Conservation (phyloP, 1,139 yeast species). For the Suhomyces yuchorum region DNA sequence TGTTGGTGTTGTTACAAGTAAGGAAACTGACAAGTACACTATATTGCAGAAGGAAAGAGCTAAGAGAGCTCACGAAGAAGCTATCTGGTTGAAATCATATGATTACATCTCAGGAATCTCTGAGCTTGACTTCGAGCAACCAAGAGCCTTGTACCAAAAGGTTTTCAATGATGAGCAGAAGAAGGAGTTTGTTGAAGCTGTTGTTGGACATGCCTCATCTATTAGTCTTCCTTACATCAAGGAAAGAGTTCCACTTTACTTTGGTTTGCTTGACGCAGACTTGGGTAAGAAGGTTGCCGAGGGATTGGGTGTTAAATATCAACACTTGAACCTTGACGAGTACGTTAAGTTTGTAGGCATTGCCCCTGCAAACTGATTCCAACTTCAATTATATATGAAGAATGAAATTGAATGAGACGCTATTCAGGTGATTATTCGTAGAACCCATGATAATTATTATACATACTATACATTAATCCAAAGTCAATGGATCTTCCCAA, state of each 20-base stretch:
- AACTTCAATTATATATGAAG: background rate
- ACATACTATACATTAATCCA: slow-evolving; percentile 19
- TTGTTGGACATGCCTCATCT: slow-evolving; percentile 41
- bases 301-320: slow-evolving; percentile 36
- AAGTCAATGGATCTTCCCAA: slow-evolving; percentile 43
- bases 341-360: slow-evolving; percentile 26
- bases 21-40: slow-evolving; percentile 25
- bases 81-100: slow-evolving; percentile 39
- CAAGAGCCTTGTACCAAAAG: slow-evolving; percentile 41
- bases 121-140: slow-evolving; percentile 48
- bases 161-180: slow-evolving; percentile 35
- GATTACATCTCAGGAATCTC: slow-evolving; percentile 41
- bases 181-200: slow-evolving; percentile 35
- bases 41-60: slow-evolving; percentile 28
- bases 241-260: slow-evolving; percentile 40
- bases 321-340: slow-evolving; percentile 27
- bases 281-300: slow-evolving; percentile 37
- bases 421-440: background rate
- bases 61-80: slow-evolving; percentile 36
- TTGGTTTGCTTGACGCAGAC: slow-evolving; percentile 38
- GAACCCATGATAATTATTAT: background rate
- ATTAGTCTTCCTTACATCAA: slow-evolving; percentile 31
- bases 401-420: background rate
- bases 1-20: slow-evolving; percentile 32
- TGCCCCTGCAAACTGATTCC: slow-evolving; percentile 15